phyloP scores from a whole-genome alignment of 2,329 filamentous ascomycete genomes.

The Fusarium sacchari region DNA sequence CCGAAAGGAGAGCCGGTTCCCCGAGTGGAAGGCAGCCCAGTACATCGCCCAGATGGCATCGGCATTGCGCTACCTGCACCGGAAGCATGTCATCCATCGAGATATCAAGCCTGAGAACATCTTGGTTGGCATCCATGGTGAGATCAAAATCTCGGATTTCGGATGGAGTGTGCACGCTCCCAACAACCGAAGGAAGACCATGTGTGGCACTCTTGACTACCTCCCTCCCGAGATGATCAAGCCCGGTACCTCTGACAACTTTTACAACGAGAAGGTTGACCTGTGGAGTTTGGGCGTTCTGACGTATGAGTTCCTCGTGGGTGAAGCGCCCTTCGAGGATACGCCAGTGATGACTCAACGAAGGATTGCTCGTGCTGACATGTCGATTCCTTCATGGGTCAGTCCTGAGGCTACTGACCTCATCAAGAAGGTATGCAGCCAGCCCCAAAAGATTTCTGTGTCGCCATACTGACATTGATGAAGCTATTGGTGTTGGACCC shows the following conservation, averaged over 20 bases:
- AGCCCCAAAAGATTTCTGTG: not conserved
- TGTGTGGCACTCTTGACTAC: constrained; percentile 98
- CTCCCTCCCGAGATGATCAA: constrained; percentile 98
- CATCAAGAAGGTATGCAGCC: constrained; percentile 79
- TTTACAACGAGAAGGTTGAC: constrained; percentile 94
- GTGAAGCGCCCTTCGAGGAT: constrained; percentile 97
- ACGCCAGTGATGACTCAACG: constrained; percentile 93
- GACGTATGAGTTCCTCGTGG: constrained; percentile 95
- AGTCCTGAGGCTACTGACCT: constrained; percentile 90
- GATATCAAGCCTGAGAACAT: constrained; percentile 99
- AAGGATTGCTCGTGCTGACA: constrained; percentile 88
- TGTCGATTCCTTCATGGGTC: constrained; percentile 91
- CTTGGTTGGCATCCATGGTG: constrained; percentile 92
- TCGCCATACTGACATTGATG: constrained; percentile 38
- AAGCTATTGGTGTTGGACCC: constrained; percentile 91
- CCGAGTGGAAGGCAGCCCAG: constrained; percentile 85
- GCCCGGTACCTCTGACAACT: constrained; percentile 82
- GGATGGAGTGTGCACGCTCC: constrained; percentile 98
- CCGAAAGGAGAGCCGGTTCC: constrained; percentile 79
- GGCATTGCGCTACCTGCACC: constrained; percentile 88
- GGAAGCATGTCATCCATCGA: constrained; percentile 96
- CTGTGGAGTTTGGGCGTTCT: constrained; percentile 95
- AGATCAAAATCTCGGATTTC: constrained; percentile 99
- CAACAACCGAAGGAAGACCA: constrained; percentile 90
- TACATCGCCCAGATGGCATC: constrained; percentile 90